Conservation (phyloP, 2,329 filamentous ascomycete species). For the Endocalyx cinctus region DNA sequence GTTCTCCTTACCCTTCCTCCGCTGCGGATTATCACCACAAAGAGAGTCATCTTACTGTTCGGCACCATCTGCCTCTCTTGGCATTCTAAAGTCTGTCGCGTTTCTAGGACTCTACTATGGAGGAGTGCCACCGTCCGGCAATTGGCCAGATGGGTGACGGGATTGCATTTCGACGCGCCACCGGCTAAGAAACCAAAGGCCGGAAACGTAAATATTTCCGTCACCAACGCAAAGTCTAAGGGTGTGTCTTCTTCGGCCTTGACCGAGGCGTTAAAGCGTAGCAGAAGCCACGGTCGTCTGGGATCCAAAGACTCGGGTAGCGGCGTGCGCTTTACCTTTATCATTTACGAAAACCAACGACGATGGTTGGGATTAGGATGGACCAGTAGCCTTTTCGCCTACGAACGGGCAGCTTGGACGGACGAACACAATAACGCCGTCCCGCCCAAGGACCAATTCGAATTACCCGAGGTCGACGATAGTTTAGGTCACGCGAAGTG, state of each 20-base stretch:
- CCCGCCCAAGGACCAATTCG: constrained; percentile 66
- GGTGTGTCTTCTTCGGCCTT: constrained; percentile 26
- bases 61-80: constrained; percentile 86
- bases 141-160: constrained; percentile 69
- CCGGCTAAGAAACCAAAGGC: constrained; percentile 16
- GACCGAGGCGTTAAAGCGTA: constrained; percentile 29
- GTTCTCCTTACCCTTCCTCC: constrained; percentile 77
- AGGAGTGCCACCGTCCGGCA: constrained; percentile 71
- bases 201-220: constrained; percentile 20
- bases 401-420: constrained; percentile 88
- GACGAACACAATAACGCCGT: constrained; percentile 88
- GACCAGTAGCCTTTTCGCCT: constrained; percentile 86
- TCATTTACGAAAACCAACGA: constrained; percentile 92
- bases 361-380: constrained; percentile 93
- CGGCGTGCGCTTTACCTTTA: constrained; percentile 95
- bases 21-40: constrained; percentile 78
- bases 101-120: constrained; percentile 86
- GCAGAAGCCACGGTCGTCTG: constrained; percentile 33
- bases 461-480: constrained; percentile 58
- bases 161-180: constrained; percentile 61
- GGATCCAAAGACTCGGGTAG: constrained; percentile 54
- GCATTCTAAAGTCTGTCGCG: constrained; percentile 82
- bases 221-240: constrained; percentile 12
- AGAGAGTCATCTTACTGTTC: constrained; percentile 75
- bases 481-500: constrained; percentile 48